Base-by-base conservation (phyloP, 2,329 filamentous ascomycete species). In the Bipolaris cookei region DNA sequence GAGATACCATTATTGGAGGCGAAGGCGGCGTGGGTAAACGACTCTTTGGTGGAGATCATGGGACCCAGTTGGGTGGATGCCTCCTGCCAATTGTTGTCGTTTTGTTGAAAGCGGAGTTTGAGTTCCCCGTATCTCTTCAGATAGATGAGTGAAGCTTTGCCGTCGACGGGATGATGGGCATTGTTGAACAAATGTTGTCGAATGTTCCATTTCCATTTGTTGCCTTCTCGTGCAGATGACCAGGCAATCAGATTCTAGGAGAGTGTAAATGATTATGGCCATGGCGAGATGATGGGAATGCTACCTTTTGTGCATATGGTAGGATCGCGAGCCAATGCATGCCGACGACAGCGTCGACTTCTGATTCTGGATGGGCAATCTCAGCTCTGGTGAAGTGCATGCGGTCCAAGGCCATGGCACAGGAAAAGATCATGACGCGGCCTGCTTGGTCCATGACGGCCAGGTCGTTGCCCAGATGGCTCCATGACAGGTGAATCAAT, bases 401-500 rank as follows among this genome's bases (percentile, higher is more conserved):
- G 50, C 87, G 86, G 70, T 97, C 96, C 43, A 97, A 77, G 6
- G 87, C 86, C 59, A 88, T 85, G 14, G 85, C 84, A 64, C 92
- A 88, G 44, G 84, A 87, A 64, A 93, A 84, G 51, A 97, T 87
- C 57, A 87, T 84, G 20, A 97, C 84, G 55, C 91, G 86, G 5
- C 94, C 95, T 21, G 87, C 86, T 25, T 88, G 84, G 76, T 98
- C 94, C 57, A 95, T 83, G 16, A 95, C 85, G 2, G 92, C 93
- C 52, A 99, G 82, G 66, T 98, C 95, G 2, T 88, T 87, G 34
- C 86, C 89, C 4, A 84, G 83, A 13, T 88, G 86, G 47, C 90
- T 90, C 92, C 93, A 98, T 50, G 86, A 88, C 8, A 99, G 78
- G 76, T 97, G 93, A 16, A 90, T 87, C 38, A 97, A 82, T 3